phyloP scores from a whole-genome alignment of 345 rosid species.

The Melaleuca quinquenervia region DNA sequence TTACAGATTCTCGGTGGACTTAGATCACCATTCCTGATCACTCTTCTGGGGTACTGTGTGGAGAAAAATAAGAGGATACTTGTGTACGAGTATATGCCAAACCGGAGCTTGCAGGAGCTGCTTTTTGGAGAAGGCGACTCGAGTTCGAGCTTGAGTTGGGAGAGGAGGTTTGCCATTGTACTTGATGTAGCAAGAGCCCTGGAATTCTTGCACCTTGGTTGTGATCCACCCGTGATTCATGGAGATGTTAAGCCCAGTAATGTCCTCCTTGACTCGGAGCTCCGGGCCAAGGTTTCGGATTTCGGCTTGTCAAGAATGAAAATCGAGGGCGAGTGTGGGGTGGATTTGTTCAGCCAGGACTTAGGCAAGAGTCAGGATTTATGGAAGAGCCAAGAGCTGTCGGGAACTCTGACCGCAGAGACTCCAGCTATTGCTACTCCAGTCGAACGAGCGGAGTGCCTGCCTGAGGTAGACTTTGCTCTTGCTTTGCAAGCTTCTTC shows the following conservation, averaged over 20 bases:
- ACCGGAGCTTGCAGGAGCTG: conserved; percentile 79
- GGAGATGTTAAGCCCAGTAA: conserved; percentile 97
- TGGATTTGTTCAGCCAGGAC: conserved; percentile 82
- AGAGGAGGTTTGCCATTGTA: conserved; percentile 50
- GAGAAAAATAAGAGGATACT: conserved; percentile 67
- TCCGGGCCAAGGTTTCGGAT: conserved; percentile 81
- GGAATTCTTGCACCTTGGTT: conserved; percentile 75
- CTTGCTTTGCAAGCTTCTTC: conserved; percentile 93
- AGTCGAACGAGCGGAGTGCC: conserved; percentile 10
- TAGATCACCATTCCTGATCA: conserved; percentile 67
- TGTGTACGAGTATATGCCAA: conserved; percentile 93
- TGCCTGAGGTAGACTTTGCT: conserved; percentile 79
- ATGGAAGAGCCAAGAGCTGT: conserved; percentile 50
- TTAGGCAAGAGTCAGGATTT: conserved; percentile 75
- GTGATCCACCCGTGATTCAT: conserved; percentile 94
- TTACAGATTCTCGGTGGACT: conserved; percentile 85
- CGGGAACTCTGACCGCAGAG: conserved; percentile 50
- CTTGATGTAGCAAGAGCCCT: conserved; percentile 83
- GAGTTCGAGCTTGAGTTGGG: conserved; percentile 51
- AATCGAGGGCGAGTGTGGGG: conserved; percentile 67
- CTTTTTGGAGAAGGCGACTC: conserved; percentile 49
- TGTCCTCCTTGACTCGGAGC: conserved; percentile 78
- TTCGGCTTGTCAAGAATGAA: conserved; percentile 89
- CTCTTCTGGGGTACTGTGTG: conserved; percentile 77
- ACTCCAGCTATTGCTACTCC: conserved; percentile 48